phyloP scores from a whole-genome alignment of 805 yeast species.

The Myxozyma geophila region DNA sequence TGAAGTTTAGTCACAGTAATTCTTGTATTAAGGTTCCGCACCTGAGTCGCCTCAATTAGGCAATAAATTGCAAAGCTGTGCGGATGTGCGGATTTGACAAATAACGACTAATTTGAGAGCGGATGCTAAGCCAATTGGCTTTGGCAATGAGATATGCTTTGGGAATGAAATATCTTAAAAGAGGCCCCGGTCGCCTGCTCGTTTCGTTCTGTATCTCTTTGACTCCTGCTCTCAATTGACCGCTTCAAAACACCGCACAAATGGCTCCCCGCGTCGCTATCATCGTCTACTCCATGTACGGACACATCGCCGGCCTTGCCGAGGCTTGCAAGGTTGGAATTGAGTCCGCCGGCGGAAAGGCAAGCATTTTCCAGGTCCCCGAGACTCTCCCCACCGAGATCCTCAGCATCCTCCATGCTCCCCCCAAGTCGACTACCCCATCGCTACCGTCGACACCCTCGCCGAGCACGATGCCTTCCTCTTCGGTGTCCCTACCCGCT shows the following conservation, averaged over 20 bases:
- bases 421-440: slow-evolving; percentile 54
- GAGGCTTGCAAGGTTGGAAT: slow-evolving; percentile 71
- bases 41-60: no score
- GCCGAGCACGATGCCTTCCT: slow-evolving; percentile 70
- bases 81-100: no score
- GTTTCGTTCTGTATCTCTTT: neutral
- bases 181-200: no score
- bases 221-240: neutral
- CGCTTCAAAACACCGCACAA: neutral
- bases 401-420: slow-evolving; percentile 68
- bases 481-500: slow-evolving; percentile 82
- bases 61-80: no score
- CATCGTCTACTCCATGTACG: slow-evolving; percentile 79
- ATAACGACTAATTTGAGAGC: no score
- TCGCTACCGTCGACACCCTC: slow-evolving; percentile 62
- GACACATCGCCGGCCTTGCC: slow-evolving; percentile 74
- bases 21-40: no score
- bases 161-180: no score
- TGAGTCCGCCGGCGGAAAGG: slow-evolving; percentile 68
- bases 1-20: no score
- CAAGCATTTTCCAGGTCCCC: slow-evolving; percentile 75
- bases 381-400: slow-evolving; percentile 73
- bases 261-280: slow-evolving; percentile 63
- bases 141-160: no score
- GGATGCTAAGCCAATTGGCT: no score